These are phyloP conservation scores for Ogataea methanolica DNA, from an alignment of 805 yeast genomes.

Conservation along the genomic window DNA sequence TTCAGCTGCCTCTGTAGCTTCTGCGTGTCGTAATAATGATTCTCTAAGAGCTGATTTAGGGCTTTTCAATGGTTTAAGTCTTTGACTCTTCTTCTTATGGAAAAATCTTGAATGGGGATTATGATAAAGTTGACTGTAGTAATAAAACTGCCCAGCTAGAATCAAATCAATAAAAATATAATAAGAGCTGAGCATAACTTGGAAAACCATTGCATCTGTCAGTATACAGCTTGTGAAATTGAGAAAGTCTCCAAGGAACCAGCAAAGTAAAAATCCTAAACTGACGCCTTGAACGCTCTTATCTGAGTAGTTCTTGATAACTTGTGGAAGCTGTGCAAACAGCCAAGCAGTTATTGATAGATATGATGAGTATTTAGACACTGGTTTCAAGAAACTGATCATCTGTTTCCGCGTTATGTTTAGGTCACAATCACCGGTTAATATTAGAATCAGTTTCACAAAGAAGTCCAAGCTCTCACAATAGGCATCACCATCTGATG, in stretches of 20 bases:
- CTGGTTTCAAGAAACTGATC: slow-evolving; percentile 14
- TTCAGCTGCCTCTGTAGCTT: not conserved
- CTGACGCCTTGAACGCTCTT: slow-evolving; percentile 69
- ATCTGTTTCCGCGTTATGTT: slow-evolving; percentile 14
- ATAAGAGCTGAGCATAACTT: slow-evolving; percentile 41
- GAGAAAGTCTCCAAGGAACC: slow-evolving; percentile 62
- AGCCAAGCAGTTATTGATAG: slow-evolving; percentile 57
- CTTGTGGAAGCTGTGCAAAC: slow-evolving; percentile 73
- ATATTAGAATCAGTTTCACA: slow-evolving; percentile 17
- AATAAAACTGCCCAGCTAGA: slow-evolving; percentile 42
- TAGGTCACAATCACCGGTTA: slow-evolving; percentile 22
- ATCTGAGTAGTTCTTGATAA: slow-evolving; percentile 49
- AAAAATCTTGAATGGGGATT: slow-evolving; percentile 30
- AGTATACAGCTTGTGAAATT: slow-evolving; percentile 47
- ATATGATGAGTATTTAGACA: slow-evolving; percentile 29
- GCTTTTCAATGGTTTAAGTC: slow-evolving; percentile 13
- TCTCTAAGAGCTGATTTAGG: slow-evolving; percentile 23
- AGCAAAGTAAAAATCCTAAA: slow-evolving; percentile 50
- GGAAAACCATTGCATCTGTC: slow-evolving; percentile 45
- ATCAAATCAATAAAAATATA: slow-evolving; percentile 46
- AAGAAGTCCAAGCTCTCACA: slow-evolving; percentile 20
- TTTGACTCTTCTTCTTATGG: slow-evolving; percentile 15
- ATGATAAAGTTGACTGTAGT: slow-evolving; percentile 38
- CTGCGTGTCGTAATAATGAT: slow-evolving; percentile 11
- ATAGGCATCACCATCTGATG: slow-evolving; percentile 11